Evolutionary conservation across 352 stramenopile species (phyloP), one percentile per base, ranked within the genome.

Genomic region (Phytophthora crassamura): DNA sequence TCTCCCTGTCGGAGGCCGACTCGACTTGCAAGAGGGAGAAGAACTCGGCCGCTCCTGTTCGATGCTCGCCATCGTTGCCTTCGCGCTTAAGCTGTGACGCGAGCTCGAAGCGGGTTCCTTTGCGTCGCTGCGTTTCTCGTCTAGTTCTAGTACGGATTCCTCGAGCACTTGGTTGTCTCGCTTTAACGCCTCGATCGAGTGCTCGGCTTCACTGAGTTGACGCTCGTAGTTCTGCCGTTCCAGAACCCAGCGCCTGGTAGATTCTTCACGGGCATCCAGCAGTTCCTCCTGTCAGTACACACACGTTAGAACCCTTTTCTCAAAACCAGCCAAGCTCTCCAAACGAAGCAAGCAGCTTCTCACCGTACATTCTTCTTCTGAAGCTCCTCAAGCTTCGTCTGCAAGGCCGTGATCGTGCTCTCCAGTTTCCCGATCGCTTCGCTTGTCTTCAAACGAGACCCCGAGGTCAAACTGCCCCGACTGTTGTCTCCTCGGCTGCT

Each of bases 361-460:
- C 54, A 74, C 64, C 80, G 67, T 86, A 90, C 84, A 77, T 93
- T 93, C 61, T 89, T 85, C 49, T 85, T 82, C 48, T 90, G 78
- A 3, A 90, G 66, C 54, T 90, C 82, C 66, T 93, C 82, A 6
- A 90, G 51, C 59, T 89, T 93, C 30, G 57, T 39, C 6, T 84
- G 80, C 0, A 93, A 69, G 15, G 74, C 75, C 20, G 62, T 68
- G 34, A 89, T 77, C 5, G 82, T 88, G n/a, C 63, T 76, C 49
- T 93, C 82, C 15, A 93, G 62, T 58, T 89, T 89, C 14, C 45
- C 46, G 16, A 80, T 63, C 14, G 55, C 50, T 50, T 82, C 68
- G 16, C 52, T 74, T 12, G 67, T 70, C 59, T 67, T 70, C 15
- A 71, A 42, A 20, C 69, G 64, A 39, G 67, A 56, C 6, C 49